These are phyloP conservation scores for Uncinocarpus reesii DNA, from an alignment of 2,329 filamentous ascomycete species.

Conservation along the genomic window DNA sequence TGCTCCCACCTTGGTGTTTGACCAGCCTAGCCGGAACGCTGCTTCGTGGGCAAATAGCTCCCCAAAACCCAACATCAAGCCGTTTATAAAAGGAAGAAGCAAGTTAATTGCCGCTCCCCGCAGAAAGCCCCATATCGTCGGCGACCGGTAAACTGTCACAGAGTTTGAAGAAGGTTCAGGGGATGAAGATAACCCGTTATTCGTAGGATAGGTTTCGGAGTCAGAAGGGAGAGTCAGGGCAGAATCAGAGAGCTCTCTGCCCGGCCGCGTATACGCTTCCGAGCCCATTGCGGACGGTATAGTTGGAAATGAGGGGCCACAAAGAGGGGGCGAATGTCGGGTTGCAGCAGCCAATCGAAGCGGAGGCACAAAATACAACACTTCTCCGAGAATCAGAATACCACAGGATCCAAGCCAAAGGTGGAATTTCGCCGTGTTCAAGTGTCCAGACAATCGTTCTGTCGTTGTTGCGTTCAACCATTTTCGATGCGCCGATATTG, in stretches of 20 bases:
- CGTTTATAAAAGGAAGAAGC: conserved; percentile 90
- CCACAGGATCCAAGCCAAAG: no score
- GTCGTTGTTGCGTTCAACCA: no score
- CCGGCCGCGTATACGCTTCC: conserved; percentile 23
- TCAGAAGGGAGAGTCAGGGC: conserved; percentile 39
- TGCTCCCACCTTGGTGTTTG: conserved; percentile 78
- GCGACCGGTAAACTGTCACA: conserved; percentile 77
- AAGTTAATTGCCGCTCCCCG: conserved; percentile 91
- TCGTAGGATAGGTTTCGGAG: conserved; percentile 39
- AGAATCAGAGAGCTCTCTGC: conserved; percentile 35
- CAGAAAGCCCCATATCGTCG: conserved; percentile 74
- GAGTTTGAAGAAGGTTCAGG: conserved; percentile 29
- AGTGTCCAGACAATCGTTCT: no score
- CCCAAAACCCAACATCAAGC: conserved; percentile 95
- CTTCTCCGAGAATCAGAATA: no score
- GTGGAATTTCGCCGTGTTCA: no score
- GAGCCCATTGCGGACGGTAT: conserved; percentile 34
- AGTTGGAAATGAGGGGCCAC: no score
- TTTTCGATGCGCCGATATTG: no score
- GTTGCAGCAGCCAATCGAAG: no score
- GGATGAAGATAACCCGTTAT: conserved; percentile 29
- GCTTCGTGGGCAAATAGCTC: conserved; percentile 95
- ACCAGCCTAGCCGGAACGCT: conserved; percentile 87
- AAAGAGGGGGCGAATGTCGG: neutral
- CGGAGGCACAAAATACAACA: no score